Evolutionary conservation across 768 basidiomycete genomes (phyloP).

Genomic region (Coprinopsis cinerea): DNA sequence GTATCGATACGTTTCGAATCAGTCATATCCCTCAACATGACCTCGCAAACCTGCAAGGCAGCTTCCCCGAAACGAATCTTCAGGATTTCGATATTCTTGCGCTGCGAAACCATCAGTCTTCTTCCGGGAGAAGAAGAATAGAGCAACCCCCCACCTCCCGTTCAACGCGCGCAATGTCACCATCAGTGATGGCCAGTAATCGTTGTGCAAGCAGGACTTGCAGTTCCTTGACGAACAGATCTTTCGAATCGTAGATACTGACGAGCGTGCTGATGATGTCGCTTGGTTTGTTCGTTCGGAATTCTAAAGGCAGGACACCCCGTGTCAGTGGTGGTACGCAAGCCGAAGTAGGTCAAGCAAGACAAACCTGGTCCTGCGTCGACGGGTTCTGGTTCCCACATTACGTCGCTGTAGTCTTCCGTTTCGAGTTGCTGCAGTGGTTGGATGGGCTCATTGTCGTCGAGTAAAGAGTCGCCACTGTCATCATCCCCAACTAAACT

Average conservation of each 20-base stretch:
- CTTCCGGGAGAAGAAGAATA: not conserved
- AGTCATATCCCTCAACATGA: conserved; percentile 96
- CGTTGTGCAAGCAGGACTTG: conserved; percentile 89
- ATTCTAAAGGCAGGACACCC: conserved; percentile 63
- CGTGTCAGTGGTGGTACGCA: not conserved
- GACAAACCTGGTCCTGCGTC: conserved; percentile 88
- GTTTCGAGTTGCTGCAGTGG: conserved; percentile 68
- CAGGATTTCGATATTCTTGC: conserved; percentile 87
- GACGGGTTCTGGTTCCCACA: conserved; percentile 94
- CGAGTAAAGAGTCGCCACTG: conserved; percentile 72
- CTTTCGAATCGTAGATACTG: conserved; percentile 95
- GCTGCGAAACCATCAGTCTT: conserved; percentile 37
- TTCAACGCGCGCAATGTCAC: conserved; percentile 75
- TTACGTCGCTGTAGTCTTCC: conserved; percentile 86
- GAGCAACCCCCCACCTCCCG: conserved; percentile 38
- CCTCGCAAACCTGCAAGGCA: conserved; percentile 91
- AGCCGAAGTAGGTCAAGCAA: not conserved
- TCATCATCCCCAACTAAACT: conserved; percentile 85
- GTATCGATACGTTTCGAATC: conserved; percentile 88
- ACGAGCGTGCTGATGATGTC: conserved; percentile 96
- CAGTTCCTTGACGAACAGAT: conserved; percentile 92
- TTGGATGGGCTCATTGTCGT: conserved; percentile 77
- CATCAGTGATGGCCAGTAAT: conserved; percentile 73
- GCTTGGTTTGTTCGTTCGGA: conserved; percentile 83
- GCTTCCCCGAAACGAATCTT: conserved; percentile 95